A percentile compares a stretch with the other conserved stretches of the same genome.
Evolutionary conservation across 2,329 filamentous ascomycete species (phyloP).

Genomic region (Ceratocystis alfenasii): DNA sequence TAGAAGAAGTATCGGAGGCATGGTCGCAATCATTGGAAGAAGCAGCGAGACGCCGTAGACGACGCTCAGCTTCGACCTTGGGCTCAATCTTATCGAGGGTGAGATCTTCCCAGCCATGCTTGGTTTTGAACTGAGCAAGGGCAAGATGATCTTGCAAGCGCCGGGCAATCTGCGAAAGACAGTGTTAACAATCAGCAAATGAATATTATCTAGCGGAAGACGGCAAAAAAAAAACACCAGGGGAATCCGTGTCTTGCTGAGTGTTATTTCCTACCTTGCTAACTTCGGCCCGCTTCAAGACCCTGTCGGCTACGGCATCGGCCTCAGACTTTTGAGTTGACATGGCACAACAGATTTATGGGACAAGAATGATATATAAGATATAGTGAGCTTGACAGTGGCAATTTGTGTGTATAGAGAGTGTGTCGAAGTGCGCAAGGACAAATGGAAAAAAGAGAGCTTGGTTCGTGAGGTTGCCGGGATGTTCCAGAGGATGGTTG

Average conservation of each 20-base stretch:
- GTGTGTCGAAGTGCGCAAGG: neutral
- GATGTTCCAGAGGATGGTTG: neutral
- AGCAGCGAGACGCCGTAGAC: constrained; percentile 49
- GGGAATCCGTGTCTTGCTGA: neutral
- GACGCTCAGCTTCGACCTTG: constrained; percentile 65
- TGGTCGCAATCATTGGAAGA: constrained; percentile 51
- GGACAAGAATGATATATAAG: neutral
- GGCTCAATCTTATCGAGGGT: constrained; percentile 78
- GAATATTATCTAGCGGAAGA: neutral
- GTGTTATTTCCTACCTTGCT: constrained; percentile 48
- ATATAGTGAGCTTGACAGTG: neutral
- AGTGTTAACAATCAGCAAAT: no score
- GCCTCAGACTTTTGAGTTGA: constrained; percentile 41
- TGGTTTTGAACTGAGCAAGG: constrained; percentile 92
- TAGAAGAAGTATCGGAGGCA: constrained; percentile 77
- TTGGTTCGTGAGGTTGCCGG: neutral
- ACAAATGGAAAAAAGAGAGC: neutral
- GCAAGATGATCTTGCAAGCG: constrained; percentile 87
- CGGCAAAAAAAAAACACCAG: neutral
- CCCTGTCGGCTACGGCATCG: constrained; percentile 53
- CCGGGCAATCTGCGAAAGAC: constrained; percentile 62
- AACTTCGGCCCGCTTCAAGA: constrained; percentile 61
- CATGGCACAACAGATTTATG: constrained; percentile 39
- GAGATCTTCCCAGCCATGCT: constrained; percentile 87
- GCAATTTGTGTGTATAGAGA: neutral